Base-by-base conservation (phyloP, 2,329 filamentous ascomycete genomes). In the Phialemonium atrogriseum region DNA sequence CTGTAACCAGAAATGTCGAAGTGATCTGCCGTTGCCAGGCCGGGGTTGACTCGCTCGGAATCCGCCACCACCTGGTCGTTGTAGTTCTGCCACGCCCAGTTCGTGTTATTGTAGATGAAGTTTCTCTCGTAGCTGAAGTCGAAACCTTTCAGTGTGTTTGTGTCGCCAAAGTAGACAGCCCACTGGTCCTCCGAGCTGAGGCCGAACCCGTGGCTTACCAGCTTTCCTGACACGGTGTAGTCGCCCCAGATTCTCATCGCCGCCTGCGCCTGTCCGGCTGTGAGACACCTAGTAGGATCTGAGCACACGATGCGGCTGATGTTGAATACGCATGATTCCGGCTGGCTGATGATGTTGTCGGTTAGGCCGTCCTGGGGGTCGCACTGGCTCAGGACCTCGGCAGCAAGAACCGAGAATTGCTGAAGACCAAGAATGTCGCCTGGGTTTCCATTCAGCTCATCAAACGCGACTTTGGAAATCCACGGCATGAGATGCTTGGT, bases 311-410 rank as follows among this genome's bases (percentile, higher is more conserved):
- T 47, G 6, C 37, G 39, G n/a, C 50, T 49, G 11, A 60, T 50
- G 20, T 60, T 49, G 25, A 60, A 56, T 11, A 47, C 36, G 46
- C 68, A 70, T 21, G 51, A 48, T 4, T 54, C 45, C 0, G 67
- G 60, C 17, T 59, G 54, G 32, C 55, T 59, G 24, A 73, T 56
- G 33, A 72, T 64, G 18, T 49, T 52, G 40, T 73, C 68, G 4
- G 52, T 45, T 3, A 66, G 46, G 7, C 67, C 66, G 42, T 71
- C 68, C 21, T 60, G 55, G 8, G 41, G 41, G 40, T 73, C 69
- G 41, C 70, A 73, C 27, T 66, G 59, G 14, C 44, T 39, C 24
- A 66, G 36, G 5, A 65, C 61, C 24, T 66, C 63, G 0, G 47
- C 49, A 2, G 41, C 47, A 12, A 59, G 40, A 43, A 51, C 36